phyloP scores from a whole-genome alignment of 225 moss, liverwort and hornwort species.

The Sphagnum tenellum region DNA sequence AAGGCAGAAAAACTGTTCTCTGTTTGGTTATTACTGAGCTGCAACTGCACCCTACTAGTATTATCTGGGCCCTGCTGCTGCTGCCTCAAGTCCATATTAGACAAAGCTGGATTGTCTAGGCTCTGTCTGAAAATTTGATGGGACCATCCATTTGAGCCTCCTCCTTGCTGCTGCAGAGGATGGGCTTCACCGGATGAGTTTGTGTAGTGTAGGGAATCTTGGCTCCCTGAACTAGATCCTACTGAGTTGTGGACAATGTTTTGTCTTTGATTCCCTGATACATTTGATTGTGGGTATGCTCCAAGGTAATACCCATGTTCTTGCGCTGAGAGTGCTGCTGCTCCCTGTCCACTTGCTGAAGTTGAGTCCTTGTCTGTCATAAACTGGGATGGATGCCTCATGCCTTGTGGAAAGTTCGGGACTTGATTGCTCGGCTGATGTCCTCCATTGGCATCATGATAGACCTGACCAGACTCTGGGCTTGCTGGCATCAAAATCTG shows the following conservation, averaged over 20 bases:
- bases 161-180: too few species aligned
- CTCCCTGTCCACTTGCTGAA: conserved; percentile 37
- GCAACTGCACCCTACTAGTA: conserved; percentile 36
- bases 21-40: conserved; percentile 36
- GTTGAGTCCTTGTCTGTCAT: conserved; percentile 43
- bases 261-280: too few species aligned
- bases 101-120: too few species aligned
- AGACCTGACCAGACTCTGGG: conserved; percentile 29
- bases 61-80: conserved; percentile 16
- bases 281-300: too few species aligned
- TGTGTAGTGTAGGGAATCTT: too few species aligned
- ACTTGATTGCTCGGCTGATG: conserved; percentile 30
- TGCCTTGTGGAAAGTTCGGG: conserved; percentile 18
- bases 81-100: conserved; percentile 4
- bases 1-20: conserved; percentile 25
- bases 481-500: conserved; percentile 30
- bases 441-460: conserved; percentile 36
- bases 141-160: too few species aligned
- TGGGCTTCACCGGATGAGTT: too few species aligned
- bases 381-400: conserved; percentile 39
- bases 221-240: too few species aligned
- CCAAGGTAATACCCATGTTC: too few species aligned
- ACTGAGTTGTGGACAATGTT: too few species aligned
- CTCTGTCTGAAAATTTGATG: too few species aligned
- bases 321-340: too few species aligned